Conservation (phyloP, 345 rosid species). For the Durio zibethinus region DNA sequence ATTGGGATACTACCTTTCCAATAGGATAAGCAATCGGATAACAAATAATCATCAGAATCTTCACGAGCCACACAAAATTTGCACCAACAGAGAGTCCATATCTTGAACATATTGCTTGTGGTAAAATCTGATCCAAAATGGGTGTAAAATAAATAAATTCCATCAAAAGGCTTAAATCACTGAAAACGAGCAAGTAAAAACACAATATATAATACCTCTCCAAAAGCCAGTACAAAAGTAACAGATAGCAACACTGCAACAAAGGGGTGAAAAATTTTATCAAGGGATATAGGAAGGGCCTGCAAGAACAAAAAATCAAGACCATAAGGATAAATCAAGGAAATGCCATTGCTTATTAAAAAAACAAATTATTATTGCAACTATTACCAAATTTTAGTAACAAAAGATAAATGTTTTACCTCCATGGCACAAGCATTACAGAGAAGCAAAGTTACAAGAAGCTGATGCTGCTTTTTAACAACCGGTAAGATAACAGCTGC, state of each 20-base stretch:
- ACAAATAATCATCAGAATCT: conserved; percentile 65
- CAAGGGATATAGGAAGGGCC: conserved; percentile 81
- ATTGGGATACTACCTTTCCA: conserved; percentile 50
- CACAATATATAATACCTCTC: conserved; percentile 48
- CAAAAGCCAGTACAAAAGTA: conserved; percentile 77
- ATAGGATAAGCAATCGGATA: conserved; percentile 77
- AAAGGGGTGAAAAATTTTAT: conserved; percentile 75
- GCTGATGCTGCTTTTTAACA: conserved; percentile 77
- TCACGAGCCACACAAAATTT: conserved; percentile 68
- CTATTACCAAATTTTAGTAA: neutral
- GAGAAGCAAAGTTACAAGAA: conserved; percentile 72
- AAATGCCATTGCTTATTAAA: neutral
- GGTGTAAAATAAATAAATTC: neutral
- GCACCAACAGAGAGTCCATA: conserved; percentile 81
- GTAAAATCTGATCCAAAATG: conserved; percentile 47
- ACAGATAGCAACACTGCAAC: conserved; percentile 79
- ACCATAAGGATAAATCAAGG: neutral
- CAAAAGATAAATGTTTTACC: conserved; percentile 32
- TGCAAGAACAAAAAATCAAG: conserved; percentile 26
- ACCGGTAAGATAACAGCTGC: conserved; percentile 74
- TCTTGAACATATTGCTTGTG: conserved; percentile 79
- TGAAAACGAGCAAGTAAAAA: conserved; percentile 6
- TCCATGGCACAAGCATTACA: conserved; percentile 88
- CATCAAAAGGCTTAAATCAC: neutral
- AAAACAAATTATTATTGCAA: neutral